A percentile compares a stretch with the other conserved stretches of the same genome.
Conservation (phyloP, 345 rosid species). For the Eucalyptus leucophloia region DNA sequence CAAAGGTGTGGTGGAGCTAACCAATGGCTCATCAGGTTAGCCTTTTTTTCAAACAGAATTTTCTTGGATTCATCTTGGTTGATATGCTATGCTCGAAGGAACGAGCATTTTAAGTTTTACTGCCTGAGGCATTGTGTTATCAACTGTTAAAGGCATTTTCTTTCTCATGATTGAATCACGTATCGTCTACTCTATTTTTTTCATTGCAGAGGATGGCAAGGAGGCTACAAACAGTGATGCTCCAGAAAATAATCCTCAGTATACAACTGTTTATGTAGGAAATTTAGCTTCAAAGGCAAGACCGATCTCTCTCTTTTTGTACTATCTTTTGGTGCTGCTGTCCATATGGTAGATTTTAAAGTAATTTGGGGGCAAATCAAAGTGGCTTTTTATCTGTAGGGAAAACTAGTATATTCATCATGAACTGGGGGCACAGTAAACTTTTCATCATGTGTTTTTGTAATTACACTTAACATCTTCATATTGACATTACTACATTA, state of each 20-base stretch:
- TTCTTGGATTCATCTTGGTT: not conserved
- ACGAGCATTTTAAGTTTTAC: not conserved
- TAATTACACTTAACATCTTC: not conserved
- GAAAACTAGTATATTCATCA: not conserved
- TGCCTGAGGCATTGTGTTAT: not conserved
- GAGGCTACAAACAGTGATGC: slow-evolving; percentile 61
- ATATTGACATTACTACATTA: not conserved
- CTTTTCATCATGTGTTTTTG: not conserved
- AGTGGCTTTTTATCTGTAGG: not conserved
- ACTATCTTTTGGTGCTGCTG: not conserved
- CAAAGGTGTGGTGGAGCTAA: slow-evolving; percentile 79
- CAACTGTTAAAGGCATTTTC: not conserved
- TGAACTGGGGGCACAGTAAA: not conserved
- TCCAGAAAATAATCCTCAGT: slow-evolving; percentile 84
- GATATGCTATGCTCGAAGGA: not conserved
- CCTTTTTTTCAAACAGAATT: not conserved
- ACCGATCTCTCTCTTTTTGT: not conserved
- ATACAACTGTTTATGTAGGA: slow-evolving; percentile 93
- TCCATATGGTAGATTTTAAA: not conserved
- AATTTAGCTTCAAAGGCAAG: slow-evolving; percentile 88
- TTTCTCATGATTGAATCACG: not conserved
- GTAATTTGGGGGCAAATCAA: not conserved
- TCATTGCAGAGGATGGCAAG: slow-evolving; percentile 72
- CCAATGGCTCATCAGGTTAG: slow-evolving; percentile 79
- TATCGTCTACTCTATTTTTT: not conserved